A percentile compares a stretch with the other conserved stretches of the same genome.
phyloP scores from a whole-genome alignment of 345 rosid species.

The Rhizophora mangle region DNA sequence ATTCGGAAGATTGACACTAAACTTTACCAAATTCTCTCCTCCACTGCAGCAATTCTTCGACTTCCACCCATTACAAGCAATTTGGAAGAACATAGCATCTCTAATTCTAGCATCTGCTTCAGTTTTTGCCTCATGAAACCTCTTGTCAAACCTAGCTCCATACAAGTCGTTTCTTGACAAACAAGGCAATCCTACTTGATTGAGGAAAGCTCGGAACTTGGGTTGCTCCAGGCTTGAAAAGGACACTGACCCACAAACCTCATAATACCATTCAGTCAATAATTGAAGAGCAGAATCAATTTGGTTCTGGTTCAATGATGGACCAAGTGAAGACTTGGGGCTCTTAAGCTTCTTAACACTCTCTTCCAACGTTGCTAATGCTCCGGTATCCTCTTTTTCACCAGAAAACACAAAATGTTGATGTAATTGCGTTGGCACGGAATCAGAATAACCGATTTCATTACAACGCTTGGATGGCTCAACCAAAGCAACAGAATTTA shows the following conservation, averaged over 20 bases:
- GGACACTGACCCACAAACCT: slow-evolving; percentile 48
- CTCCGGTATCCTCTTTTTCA: slow-evolving; percentile 50
- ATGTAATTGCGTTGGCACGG: slow-evolving; percentile 21
- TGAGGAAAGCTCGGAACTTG: slow-evolving; percentile 49
- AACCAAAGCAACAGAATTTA: slow-evolving; percentile 42
- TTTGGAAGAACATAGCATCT: slow-evolving; percentile 52
- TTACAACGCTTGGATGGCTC: slow-evolving; percentile 34
- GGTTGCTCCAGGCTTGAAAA: slow-evolving; percentile 54
- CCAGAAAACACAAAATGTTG: slow-evolving; percentile 51
- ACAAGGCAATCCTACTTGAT: slow-evolving; percentile 50
- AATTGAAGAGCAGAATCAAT: slow-evolving; percentile 45
- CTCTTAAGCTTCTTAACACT: slow-evolving; percentile 60
- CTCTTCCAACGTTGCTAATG: slow-evolving; percentile 55
- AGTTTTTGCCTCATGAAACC: slow-evolving; percentile 38
- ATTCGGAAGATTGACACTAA: slow-evolving; percentile 48
- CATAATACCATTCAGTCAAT: slow-evolving; percentile 54
- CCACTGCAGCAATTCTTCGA: slow-evolving; percentile 27
- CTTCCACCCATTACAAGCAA: slow-evolving; percentile 56
- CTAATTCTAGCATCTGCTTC: slow-evolving; percentile 49
- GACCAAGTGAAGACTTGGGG: slow-evolving; percentile 46
- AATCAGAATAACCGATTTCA: slow-evolving; percentile 22
- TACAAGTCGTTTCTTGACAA: slow-evolving; percentile 39
- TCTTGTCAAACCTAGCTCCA: slow-evolving; percentile 41
- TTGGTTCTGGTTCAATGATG: slow-evolving; percentile 46
- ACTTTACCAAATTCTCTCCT: slow-evolving; percentile 42